Evolutionary conservation across 2,329 filamentous ascomycete species (phyloP).

Genomic region (Xenoacremonium recifei): DNA sequence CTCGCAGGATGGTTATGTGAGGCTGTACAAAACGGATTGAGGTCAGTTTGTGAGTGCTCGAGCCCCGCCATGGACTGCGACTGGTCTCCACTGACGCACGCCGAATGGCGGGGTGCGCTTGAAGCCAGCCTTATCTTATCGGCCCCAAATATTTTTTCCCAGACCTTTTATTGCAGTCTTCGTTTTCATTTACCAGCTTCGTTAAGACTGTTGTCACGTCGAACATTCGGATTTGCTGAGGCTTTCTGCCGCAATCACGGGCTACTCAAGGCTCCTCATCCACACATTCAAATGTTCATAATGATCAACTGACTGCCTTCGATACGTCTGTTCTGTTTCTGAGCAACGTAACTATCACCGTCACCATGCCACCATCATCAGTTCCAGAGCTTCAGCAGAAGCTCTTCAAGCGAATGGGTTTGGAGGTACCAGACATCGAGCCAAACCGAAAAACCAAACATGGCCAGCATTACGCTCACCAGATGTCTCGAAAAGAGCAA

Average conservation of each 20-base stretch:
- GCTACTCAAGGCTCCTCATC: not conserved
- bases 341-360: not conserved
- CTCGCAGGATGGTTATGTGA: conserved; percentile 5
- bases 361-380: conserved; percentile 15
- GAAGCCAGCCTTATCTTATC: not conserved
- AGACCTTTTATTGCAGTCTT: too few species aligned
- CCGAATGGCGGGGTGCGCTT: not conserved
- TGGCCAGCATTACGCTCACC: conserved; percentile 14
- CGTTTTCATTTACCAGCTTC: too few species aligned
- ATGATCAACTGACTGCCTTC: conserved; percentile 1
- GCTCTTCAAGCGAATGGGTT: conserved; percentile 36
- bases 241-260: too few species aligned
- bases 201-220: too few species aligned
- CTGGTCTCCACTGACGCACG: too few species aligned
- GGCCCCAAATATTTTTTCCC: not conserved
- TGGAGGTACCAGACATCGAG: conserved; percentile 28
- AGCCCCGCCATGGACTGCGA: conserved; percentile 21
- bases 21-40: conserved; percentile 10
- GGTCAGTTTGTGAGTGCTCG: conserved; percentile 6
- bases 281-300: not conserved
- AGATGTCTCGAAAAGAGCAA: conserved; percentile 56
- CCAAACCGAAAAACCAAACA: conserved; percentile 12
- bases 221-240: too few species aligned
- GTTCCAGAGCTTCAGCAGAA: conserved; percentile 35
- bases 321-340: not conserved